Conservation (phyloP, 345 rosid genomes). For the Camelina laxa region DNA sequence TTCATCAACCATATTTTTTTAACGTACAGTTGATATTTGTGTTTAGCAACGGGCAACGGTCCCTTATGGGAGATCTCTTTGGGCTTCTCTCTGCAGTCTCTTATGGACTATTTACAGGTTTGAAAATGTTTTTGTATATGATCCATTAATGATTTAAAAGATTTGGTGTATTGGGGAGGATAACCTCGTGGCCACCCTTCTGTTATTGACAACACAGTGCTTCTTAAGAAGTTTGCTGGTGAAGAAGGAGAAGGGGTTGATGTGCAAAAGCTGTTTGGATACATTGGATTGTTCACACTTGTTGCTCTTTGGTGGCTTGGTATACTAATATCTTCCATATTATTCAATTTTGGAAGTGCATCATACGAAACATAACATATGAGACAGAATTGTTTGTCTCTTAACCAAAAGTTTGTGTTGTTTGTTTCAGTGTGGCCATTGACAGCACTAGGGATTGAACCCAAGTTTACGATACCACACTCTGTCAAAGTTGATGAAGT, state of each 20-base stretch:
- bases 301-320: constrained; percentile 99
- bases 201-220: constrained; percentile 60
- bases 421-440: constrained; percentile 86
- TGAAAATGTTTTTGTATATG: neutral
- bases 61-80: constrained; percentile 91
- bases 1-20: constrained; percentile 42
- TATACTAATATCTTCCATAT: constrained; percentile 47
- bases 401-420: neutral
- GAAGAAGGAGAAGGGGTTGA: constrained; percentile 95
- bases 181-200: neutral
- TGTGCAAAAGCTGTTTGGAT: constrained; percentile 97
- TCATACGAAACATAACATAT: neutral
- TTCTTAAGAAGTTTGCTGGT: constrained; percentile 93
- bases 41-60: constrained; percentile 80
- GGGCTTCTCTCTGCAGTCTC: constrained; percentile 97
- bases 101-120: constrained; percentile 94
- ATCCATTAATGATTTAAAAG: neutral
- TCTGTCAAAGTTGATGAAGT: constrained; percentile 91
- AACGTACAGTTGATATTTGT: constrained; percentile 63
- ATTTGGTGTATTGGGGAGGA: neutral
- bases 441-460: constrained; percentile 96
- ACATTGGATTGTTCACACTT: constrained; percentile 93
- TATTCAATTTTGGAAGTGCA: neutral
- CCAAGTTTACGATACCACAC: constrained; percentile 92
- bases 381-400: neutral